Conservation (phyloP, 345 rosid species). For the Euphorbia tirucalli region DNA sequence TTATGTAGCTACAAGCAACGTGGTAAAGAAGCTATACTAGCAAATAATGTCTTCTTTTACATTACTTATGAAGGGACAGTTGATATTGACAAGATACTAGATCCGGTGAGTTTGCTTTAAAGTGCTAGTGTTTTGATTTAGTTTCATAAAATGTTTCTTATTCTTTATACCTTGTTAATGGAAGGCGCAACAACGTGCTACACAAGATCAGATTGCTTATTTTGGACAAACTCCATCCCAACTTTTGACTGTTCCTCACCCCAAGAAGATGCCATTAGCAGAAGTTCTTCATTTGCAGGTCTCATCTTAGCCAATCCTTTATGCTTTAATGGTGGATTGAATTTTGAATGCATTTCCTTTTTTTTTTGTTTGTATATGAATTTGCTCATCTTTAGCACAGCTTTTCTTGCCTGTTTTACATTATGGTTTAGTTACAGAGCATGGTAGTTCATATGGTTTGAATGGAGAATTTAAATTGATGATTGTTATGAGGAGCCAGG, state of each 20-base stretch:
- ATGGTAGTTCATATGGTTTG: neutral
- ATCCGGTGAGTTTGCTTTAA: slow-evolving; percentile 59
- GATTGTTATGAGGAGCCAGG: neutral
- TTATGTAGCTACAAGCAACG: slow-evolving; percentile 86
- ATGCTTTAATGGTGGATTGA: neutral
- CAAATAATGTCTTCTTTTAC: slow-evolving; percentile 96
- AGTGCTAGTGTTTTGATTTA: slow-evolving; percentile 14
- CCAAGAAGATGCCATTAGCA: slow-evolving; percentile 70
- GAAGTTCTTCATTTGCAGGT: slow-evolving; percentile 96
- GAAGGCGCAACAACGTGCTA: slow-evolving; percentile 89
- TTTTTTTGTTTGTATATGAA: neutral
- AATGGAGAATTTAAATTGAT: neutral
- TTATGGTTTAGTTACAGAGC: neutral
- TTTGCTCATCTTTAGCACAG: neutral
- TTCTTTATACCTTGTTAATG: slow-evolving; percentile 19
- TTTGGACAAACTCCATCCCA: slow-evolving; percentile 99
- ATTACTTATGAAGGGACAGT: slow-evolving; percentile 95
- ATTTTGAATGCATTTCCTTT: neutral
- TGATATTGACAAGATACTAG: slow-evolving; percentile 80
- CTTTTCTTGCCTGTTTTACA: neutral
- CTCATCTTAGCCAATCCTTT: slow-evolving; percentile 12
- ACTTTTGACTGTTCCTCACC: slow-evolving; percentile 81
- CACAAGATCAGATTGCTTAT: slow-evolving; percentile 98
- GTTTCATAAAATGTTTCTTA: slow-evolving; percentile 14
- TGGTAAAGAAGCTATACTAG: slow-evolving; percentile 92